These are phyloP conservation scores for Lepidium africanum DNA, from an alignment of 345 rosid genomes.

Conservation along the genomic window DNA sequence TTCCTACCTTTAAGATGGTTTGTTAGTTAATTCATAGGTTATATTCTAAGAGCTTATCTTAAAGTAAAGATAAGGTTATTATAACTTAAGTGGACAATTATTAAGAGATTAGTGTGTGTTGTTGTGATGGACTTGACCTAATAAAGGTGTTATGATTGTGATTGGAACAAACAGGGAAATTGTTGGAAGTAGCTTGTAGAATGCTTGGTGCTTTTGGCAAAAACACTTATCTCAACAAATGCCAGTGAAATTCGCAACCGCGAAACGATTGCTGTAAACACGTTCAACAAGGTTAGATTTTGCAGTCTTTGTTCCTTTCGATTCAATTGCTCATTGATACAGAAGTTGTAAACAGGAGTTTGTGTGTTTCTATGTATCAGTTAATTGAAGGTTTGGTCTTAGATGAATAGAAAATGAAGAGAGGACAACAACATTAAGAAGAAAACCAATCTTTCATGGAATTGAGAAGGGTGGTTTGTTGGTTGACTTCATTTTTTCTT, in stretches of 20 bases:
- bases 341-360: not conserved
- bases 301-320: not conserved
- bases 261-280: slow-evolving; percentile 21
- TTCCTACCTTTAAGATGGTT: not conserved
- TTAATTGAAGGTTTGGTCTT: slow-evolving; percentile 11
- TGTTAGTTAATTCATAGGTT: not conserved
- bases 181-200: slow-evolving; percentile 61
- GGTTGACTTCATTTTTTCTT: not conserved
- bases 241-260: slow-evolving; percentile 29
- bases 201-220: slow-evolving; percentile 57
- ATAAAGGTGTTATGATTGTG: slow-evolving; percentile 12
- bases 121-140: slow-evolving; percentile 1
- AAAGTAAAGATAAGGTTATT: not conserved
- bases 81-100: not conserved
- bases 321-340: not conserved
- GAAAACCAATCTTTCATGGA: not conserved
- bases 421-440: not conserved
- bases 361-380: not conserved
- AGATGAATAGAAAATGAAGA: slow-evolving; percentile 11
- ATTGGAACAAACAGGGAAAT: slow-evolving; percentile 44
- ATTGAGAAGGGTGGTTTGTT: slow-evolving; percentile 9
- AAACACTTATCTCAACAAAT: slow-evolving; percentile 40
- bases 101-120: slow-evolving; percentile 2
- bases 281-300: slow-evolving; percentile 21
- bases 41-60: not conserved